phyloP scores from a whole-genome alignment of 441 rosid genomes.

The Biscutella auriculata region DNA sequence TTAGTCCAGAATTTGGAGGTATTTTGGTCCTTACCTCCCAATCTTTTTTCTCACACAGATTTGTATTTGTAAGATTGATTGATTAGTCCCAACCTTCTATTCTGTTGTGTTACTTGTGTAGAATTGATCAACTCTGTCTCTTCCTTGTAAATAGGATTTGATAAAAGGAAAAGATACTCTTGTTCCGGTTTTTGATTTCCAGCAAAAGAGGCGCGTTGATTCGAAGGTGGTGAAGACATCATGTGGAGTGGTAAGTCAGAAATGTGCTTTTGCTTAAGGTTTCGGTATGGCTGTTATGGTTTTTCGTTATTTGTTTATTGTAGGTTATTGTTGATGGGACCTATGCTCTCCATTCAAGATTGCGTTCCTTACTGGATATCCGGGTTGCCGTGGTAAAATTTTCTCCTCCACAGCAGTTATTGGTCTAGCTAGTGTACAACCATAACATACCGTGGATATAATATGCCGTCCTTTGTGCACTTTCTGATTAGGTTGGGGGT shows the following conservation, averaged over 20 bases:
- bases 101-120: neutral
- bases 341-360: constrained; percentile 81
- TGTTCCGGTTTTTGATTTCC: constrained; percentile 84
- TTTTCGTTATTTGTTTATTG: constrained; percentile 11
- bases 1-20: constrained; percentile 81
- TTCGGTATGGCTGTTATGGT: constrained; percentile 7
- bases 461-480: constrained; percentile 16
- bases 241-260: constrained; percentile 64
- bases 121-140: constrained; percentile 5
- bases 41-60: neutral
- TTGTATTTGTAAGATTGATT: neutral
- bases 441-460: neutral
- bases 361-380: constrained; percentile 93
- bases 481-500: constrained; percentile 75
- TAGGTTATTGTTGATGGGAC: constrained; percentile 98
- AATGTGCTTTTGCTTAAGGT: neutral
- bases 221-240: constrained; percentile 53
- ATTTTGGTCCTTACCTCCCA: constrained; percentile 1
- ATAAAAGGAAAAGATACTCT: constrained; percentile 57
- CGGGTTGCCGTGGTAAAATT: constrained; percentile 93
- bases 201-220: constrained; percentile 56
- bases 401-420: constrained; percentile 1
- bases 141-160: constrained; percentile 58
- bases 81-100: neutral
- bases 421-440: neutral